Percentiles rank a stretch among this genome's conserved stretches.
These are phyloP conservation scores for Mycena kentingensis DNA, from an alignment of 768 basidiomycete species.

Conservation along the genomic window DNA sequence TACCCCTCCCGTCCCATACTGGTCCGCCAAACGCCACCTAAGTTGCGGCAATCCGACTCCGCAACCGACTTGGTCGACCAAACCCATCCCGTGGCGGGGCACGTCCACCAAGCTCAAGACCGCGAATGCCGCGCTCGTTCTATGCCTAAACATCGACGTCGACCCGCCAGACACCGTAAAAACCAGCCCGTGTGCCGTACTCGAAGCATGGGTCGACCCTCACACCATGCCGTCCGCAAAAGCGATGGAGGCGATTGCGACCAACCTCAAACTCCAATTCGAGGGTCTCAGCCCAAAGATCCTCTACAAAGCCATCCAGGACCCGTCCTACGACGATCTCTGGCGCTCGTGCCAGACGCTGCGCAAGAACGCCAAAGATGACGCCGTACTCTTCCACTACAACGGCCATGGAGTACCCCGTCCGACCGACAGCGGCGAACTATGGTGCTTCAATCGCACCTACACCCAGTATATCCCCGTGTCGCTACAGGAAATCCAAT, in stretches of 20 bases:
- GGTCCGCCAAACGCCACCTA: constrained; percentile 88
- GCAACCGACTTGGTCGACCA: constrained; percentile 63
- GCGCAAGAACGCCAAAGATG: constrained; percentile 88
- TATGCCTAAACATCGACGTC: constrained; percentile 96
- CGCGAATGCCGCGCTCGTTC: constrained; percentile 80
- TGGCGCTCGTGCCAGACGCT: constrained; percentile 82
- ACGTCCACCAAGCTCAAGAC: constrained; percentile 87
- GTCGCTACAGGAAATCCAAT: constrained; percentile 89
- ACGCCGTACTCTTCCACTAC: constrained; percentile 94
- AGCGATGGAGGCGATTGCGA: constrained; percentile 90
- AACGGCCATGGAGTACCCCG: constrained; percentile 99
- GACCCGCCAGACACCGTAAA: constrained; percentile 98
- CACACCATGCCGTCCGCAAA: constrained; percentile 89
- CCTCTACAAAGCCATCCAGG: constrained; percentile 90
- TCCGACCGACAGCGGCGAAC: constrained; percentile 91
- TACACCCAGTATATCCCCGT: constrained; percentile 99
- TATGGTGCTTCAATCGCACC: constrained; percentile 97
- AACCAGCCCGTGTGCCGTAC: constrained; percentile 90
- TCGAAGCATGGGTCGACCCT: constrained; percentile 98
- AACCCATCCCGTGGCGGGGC: constrained; percentile 78
- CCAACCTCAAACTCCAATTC: constrained; percentile 93
- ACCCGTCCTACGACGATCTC: constrained; percentile 93
- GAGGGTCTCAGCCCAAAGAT: constrained; percentile 94
- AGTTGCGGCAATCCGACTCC: constrained; percentile 87
- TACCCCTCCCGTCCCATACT: constrained; percentile 73